Conservation (phyloP, 176 grass and related monocot species). For the Avena eriantha region DNA sequence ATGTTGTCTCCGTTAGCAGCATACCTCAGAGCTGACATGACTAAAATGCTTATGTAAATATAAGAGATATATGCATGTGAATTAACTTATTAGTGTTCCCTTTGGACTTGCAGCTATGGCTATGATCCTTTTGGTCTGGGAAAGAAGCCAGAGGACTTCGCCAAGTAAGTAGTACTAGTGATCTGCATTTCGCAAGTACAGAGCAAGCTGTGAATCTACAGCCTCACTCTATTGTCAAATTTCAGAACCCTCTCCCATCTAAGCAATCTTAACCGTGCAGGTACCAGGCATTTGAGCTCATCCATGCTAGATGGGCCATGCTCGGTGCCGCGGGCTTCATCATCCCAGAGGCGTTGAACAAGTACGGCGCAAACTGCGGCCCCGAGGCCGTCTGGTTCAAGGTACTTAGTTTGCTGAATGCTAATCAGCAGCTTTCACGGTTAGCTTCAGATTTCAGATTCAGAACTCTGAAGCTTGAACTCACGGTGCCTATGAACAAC, state of each 20-base stretch:
- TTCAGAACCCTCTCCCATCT: not conserved
- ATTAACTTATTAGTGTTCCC: slow-evolving; percentile 6
- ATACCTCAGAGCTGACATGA: not conserved
- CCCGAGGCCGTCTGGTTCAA: slow-evolving; percentile 99
- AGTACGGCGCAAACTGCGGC: slow-evolving; percentile 91
- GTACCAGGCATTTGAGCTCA: slow-evolving; percentile 94
- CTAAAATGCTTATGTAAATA: not conserved
- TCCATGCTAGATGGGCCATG: slow-evolving; percentile 98
- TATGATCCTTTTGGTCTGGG: slow-evolving; percentile 95
- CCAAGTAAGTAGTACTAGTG: slow-evolving; percentile 61
- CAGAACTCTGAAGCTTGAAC: slow-evolving; percentile 7
- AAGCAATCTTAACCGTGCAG: slow-evolving; percentile 45
- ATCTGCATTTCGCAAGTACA: slow-evolving; percentile 5
- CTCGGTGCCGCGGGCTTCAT: slow-evolving; percentile 91
- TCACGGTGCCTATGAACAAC: not conserved
- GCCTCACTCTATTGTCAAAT: not conserved
- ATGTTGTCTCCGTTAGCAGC: not conserved
- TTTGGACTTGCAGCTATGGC: slow-evolving; percentile 74
- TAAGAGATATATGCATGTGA: not conserved
- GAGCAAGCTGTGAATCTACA: not conserved
- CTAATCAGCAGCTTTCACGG: not conserved
- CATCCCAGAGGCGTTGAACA: slow-evolving; percentile 97
- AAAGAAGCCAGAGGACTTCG: slow-evolving; percentile 97
- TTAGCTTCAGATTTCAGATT: not conserved
- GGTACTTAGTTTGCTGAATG: slow-evolving; percentile 28